These are phyloP conservation scores for Pyrenophora tritici-repentis DNA, from an alignment of 2,329 filamentous ascomycete genomes.

Conservation along the genomic window DNA sequence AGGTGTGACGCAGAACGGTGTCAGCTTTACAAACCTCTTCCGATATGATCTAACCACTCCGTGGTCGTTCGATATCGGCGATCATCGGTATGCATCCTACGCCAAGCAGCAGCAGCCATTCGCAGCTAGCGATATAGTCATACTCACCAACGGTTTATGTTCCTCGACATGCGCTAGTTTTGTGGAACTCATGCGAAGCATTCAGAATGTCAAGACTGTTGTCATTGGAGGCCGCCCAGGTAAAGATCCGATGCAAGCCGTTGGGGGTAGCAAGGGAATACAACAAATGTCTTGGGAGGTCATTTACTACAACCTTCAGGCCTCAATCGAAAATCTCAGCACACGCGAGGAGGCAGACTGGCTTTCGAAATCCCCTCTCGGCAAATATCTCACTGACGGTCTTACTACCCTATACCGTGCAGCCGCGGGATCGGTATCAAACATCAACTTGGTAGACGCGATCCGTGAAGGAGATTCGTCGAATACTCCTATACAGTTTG, in stretches of 20 bases:
- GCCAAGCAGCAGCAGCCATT: constrained; percentile 38
- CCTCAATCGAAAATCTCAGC: constrained; percentile 28
- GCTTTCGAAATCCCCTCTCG: constrained; percentile 39
- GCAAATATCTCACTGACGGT: constrained; percentile 25
- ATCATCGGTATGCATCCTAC: no score
- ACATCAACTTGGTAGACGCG: no score
- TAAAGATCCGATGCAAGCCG: constrained; percentile 56
- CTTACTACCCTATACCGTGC: no score
- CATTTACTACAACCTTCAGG: no score
- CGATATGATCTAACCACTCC: no score
- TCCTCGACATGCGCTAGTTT: constrained; percentile 66
- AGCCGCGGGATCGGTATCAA: no score
- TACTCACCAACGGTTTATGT: constrained; percentile 60
- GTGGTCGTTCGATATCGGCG: no score
- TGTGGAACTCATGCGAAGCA: constrained; percentile 58
- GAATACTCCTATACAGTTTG: no score
- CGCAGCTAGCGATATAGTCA: constrained; percentile 61
- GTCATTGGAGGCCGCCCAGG: constrained; percentile 64
- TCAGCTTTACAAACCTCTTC: no score
- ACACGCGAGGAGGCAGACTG: constrained; percentile 31
- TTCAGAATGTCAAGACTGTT: constrained; percentile 61
- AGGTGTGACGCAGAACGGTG: no score
- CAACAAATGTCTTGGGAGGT: no score
- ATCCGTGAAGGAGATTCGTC: no score
- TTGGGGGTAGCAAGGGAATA: constrained; percentile 69